phyloP scores from a whole-genome alignment of 2,329 filamentous ascomycete genomes.

The Fusarium tjaetaba region DNA sequence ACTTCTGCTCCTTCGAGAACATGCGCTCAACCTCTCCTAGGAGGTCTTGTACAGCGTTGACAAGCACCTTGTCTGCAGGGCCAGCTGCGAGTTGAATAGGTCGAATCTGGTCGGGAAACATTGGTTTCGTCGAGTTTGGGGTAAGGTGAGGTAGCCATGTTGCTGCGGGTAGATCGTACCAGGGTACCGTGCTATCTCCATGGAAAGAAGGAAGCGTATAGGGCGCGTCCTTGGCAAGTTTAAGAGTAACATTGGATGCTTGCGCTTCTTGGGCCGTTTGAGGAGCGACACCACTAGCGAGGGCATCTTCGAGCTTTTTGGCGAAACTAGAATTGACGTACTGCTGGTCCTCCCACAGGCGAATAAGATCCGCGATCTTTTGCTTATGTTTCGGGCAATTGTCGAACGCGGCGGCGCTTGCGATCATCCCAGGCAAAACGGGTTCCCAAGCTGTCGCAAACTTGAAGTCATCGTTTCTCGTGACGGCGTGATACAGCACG shows the following conservation, averaged over 20 bases:
- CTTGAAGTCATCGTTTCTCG: slow-evolving; percentile 59
- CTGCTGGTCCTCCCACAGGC: slow-evolving; percentile 74
- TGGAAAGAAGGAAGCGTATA: slow-evolving; percentile 80
- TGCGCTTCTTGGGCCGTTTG: slow-evolving; percentile 31
- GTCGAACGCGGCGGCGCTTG: slow-evolving; percentile 65
- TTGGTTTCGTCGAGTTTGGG: slow-evolving; percentile 78
- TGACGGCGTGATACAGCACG: slow-evolving; percentile 74
- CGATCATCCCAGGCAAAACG: slow-evolving; percentile 70
- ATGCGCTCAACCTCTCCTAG: slow-evolving; percentile 76
- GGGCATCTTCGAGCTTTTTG: slow-evolving; percentile 67
- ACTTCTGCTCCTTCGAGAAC: slow-evolving; percentile 63
- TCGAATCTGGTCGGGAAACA: slow-evolving; percentile 75
- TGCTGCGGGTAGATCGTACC: slow-evolving; percentile 84
- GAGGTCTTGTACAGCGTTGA: slow-evolving; percentile 74
- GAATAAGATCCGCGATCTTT: slow-evolving; percentile 72
- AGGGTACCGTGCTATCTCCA: slow-evolving; percentile 77
- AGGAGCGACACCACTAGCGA: slow-evolving; percentile 54
- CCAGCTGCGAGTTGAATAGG: slow-evolving; percentile 76
- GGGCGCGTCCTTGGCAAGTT: slow-evolving; percentile 65
- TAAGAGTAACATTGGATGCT: slow-evolving; percentile 42
- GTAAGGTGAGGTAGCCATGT: slow-evolving; percentile 84
- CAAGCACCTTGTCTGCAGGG: slow-evolving; percentile 72
- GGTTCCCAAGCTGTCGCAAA: slow-evolving; percentile 68
- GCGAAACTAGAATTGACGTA: slow-evolving; percentile 69
- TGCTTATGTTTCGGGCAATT: slow-evolving; percentile 72